Evolutionary conservation across 2,329 filamentous ascomycete genomes (phyloP).

Genomic region (Trichoderma atrobrunneum): DNA sequence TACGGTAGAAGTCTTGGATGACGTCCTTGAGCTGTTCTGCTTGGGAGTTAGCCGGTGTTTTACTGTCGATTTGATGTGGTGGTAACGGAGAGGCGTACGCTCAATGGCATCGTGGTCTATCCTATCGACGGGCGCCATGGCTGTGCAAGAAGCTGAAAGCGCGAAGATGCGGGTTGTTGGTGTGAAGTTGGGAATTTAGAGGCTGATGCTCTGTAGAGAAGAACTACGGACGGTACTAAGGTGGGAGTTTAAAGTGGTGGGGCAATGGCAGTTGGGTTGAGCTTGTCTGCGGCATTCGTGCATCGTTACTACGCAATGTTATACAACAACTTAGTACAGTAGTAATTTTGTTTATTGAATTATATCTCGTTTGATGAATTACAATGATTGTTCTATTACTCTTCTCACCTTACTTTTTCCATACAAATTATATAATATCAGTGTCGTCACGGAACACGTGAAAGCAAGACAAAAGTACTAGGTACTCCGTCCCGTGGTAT

Average conservation of each 20-base stretch:
- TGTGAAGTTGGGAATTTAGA: background rate
- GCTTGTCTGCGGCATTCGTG: background rate
- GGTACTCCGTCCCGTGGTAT: background rate
- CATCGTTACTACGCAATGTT: background rate
- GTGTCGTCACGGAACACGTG: background rate
- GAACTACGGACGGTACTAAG: background rate
- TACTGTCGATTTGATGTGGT: background rate
- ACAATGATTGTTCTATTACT: background rate
- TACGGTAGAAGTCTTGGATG: conserved; percentile 61
- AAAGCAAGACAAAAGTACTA: background rate
- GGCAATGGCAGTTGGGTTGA: background rate
- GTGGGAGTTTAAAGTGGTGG: background rate
- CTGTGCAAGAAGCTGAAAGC: background rate
- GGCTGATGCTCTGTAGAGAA: background rate
- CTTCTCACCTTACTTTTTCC: background rate
- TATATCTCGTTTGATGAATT: background rate
- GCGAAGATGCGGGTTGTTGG: background rate
- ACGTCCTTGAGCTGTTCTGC: conserved; percentile 59
- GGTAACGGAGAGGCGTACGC: conserved; percentile 30
- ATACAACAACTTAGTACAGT: background rate
- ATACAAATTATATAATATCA: background rate
- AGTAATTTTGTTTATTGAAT: background rate
- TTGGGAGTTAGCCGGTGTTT: background rate
- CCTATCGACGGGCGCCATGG: conserved; percentile 43
- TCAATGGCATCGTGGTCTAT: conserved; percentile 40